Evolutionary conservation across 225 moss, liverwort and hornwort species (phyloP), one percentile per base, ranked within the genome.

Genomic region (Ulota crispa): DNA sequence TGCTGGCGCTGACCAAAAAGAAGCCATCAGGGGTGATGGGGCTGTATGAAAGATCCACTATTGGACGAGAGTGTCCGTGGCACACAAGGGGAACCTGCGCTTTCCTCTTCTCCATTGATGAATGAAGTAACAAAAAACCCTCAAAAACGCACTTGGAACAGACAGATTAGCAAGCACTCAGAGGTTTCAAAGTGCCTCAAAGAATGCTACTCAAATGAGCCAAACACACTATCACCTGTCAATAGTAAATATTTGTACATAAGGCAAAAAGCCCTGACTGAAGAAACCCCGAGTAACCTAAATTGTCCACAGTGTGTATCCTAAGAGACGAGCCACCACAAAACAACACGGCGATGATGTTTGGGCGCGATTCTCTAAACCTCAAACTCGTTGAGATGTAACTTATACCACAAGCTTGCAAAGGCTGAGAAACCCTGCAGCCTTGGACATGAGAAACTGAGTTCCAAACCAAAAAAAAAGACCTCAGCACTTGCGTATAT

Each of bases 11-110:
- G 77, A 99, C 94, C 86, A 99, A 90, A 82, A 99, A 99, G 79
- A 94, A 96, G 39, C 98, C 98, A 70, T 99, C 98, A 34, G 93
- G 92, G 71, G 98, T 99, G 68, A 92, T 87, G 27, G 98, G 95
- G 78, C 98, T 99, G 88, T 99, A 99, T 0, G 98, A 99, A 52
- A 96, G 90, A 90, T 99, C 98, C 18, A 96, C 98, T 80, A 99
- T 99, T 30, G 98, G 98, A 74, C 98, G 91, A 50, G 95, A 99
- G 79, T 99, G 98, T 64, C 98, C 98, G 78, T 99, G 98, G 87
- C 98, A 99, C 60, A 96, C 98, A 77, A 99, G 85, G 20, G 95
- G 98, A 77, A 99, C 72, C 88, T 99, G 98, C 32, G 94, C 98
- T 87, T 93, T 99, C 76, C 98, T 96, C 86, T 96, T 99, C 73